Percentiles rank a stretch among this genome's conserved stretches.
These are phyloP conservation scores for Neostapfia colusana DNA, from an alignment of 176 grass and related monocot genomes.

Conservation along the genomic window DNA sequence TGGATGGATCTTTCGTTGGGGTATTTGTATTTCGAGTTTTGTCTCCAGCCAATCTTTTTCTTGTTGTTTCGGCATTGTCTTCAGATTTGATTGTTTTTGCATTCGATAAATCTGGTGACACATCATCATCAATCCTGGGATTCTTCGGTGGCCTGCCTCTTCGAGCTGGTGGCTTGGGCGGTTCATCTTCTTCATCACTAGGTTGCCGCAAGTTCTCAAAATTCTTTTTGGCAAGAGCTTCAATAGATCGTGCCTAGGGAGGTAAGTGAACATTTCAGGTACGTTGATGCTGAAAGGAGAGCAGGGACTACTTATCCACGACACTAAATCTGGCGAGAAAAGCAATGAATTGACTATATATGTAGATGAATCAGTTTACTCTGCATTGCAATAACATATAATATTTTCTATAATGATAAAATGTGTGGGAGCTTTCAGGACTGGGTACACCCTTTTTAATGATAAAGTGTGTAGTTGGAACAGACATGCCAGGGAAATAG, in stretches of 20 bases:
- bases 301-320: not conserved
- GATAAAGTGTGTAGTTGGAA: not conserved
- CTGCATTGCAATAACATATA: not conserved
- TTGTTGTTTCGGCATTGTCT: conserved; percentile 45
- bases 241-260: conserved; percentile 66
- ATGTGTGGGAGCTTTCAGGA: too few relatives aligned
- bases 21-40: conserved; percentile 40
- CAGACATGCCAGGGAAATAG: conserved; percentile 8
- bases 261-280: conserved; percentile 21
- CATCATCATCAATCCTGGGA: conserved; percentile 34
- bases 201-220: conserved; percentile 83
- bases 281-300: conserved; percentile 19
- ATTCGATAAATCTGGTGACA: conserved; percentile 55
- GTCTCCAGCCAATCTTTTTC: conserved; percentile 45
- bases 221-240: conserved; percentile 83
- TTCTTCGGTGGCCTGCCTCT: conserved; percentile 71
- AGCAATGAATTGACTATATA: conserved; percentile 6
- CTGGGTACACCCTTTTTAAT: too few relatives aligned
- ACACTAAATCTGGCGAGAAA: not conserved
- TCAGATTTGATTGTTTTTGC: conserved; percentile 39
- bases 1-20: conserved; percentile 35
- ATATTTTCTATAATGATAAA: conserved; percentile 17
- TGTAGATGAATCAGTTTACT: not conserved
- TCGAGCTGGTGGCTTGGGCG: conserved; percentile 54
- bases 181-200: conserved; percentile 52